These are phyloP conservation scores for Chamaenerion angustifolium DNA, from an alignment of 345 rosid genomes.

Conservation along the genomic window DNA sequence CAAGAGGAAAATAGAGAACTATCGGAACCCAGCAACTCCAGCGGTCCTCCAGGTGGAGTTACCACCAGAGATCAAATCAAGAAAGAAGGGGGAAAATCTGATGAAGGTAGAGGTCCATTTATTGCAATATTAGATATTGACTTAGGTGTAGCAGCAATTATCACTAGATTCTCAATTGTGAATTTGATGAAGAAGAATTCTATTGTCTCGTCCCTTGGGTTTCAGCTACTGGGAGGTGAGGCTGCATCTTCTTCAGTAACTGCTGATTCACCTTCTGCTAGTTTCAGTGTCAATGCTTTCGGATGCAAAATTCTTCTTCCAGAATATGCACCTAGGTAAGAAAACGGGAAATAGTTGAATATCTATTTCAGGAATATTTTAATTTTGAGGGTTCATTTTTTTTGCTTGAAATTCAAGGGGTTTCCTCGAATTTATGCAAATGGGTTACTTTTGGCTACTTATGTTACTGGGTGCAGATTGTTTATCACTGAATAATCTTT, in stretches of 20 bases:
- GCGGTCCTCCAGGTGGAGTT: constrained; percentile 15
- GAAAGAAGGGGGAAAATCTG: constrained; percentile 11
- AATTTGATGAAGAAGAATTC: constrained; percentile 20
- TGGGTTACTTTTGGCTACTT: constrained; percentile 93
- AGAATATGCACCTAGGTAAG: constrained; percentile 65
- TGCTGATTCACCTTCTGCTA: constrained; percentile 18
- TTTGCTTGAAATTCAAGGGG: too few relatives aligned
- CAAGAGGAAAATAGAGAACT: constrained; percentile 18
- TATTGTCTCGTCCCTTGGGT: constrained; percentile 33
- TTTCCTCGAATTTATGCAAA: constrained; percentile 21
- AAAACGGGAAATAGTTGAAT: not conserved
- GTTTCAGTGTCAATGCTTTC: constrained; percentile 61
- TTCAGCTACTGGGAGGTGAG: constrained; percentile 34
- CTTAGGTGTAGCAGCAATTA: constrained; percentile 37
- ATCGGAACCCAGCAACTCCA: constrained; percentile 14
- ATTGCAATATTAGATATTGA: constrained; percentile 37
- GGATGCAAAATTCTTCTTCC: constrained; percentile 63
- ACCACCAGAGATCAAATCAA: constrained; percentile 2
- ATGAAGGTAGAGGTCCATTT: constrained; percentile 23
- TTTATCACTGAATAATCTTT: constrained; percentile 85
- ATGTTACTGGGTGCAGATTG: constrained; percentile 84
- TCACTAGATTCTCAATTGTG: constrained; percentile 30
- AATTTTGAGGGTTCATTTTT: not conserved
- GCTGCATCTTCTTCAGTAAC: constrained; percentile 30
- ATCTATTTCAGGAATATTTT: not conserved